Conservation (phyloP, 495 filamentous ascomycete species). For the Patellaria atrata region DNA sequence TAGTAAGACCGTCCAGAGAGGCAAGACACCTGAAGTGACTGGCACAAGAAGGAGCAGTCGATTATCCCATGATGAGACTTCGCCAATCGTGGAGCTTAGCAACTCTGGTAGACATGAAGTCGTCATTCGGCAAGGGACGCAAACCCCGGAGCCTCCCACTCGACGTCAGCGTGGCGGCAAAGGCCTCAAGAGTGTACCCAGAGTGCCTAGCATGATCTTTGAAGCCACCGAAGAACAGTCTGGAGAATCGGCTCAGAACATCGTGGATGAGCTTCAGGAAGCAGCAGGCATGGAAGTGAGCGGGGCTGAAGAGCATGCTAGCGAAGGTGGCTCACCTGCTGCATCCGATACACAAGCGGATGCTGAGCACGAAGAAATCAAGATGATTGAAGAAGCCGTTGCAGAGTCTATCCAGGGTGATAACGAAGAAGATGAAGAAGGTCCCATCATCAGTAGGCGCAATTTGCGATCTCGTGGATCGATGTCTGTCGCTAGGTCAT, state of each 20-base stretch:
- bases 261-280: constrained; percentile 4
- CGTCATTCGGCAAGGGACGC: constrained; percentile 43
- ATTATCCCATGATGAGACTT: constrained; percentile 41
- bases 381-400: constrained; percentile 14
- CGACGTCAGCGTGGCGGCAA: constrained; percentile 44
- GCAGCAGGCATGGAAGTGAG: constrained; percentile 11
- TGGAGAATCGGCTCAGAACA: constrained; percentile 3
- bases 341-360: constrained; percentile 12
- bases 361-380: constrained; percentile 8
- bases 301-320: constrained; percentile 13
- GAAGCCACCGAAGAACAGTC: constrained; percentile 29
- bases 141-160: constrained; percentile 45
- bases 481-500: no score
- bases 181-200: constrained; percentile 41
- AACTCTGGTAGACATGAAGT: constrained; percentile 63
- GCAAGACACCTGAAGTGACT: constrained; percentile 12
- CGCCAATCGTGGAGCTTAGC: constrained; percentile 50
- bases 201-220: constrained; percentile 41
- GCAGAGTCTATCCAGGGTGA: constrained; percentile 26
- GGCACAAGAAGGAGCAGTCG: constrained; percentile 42
- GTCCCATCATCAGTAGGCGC: constrained; percentile 35
- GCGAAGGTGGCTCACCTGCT: constrained; percentile 9
- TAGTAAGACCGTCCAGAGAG: constrained; percentile 16
- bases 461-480: no score
- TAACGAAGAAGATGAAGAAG: constrained; percentile 32